A percentile compares a stretch with the other conserved stretches of the same genome.
Conservation (phyloP, 2,329 filamentous ascomycete species). For the Botrytis medusae region DNA sequence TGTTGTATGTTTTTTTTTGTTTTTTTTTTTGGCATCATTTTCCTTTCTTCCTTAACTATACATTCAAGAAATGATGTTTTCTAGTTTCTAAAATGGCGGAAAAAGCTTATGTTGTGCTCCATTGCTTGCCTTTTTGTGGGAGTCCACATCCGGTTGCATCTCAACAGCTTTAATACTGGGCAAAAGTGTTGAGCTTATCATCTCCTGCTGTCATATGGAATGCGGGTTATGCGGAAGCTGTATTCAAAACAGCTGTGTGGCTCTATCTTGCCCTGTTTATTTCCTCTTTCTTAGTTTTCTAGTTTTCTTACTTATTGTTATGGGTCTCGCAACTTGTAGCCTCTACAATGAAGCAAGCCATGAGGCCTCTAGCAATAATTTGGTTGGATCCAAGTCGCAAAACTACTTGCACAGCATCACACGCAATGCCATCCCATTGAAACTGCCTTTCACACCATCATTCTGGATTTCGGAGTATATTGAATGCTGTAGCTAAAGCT, state of each 20-base stretch:
- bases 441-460: background rate
- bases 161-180: background rate
- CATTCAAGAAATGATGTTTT: background rate
- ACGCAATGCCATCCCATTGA: background rate
- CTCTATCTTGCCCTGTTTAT: background rate
- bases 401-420: background rate
- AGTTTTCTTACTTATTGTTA: background rate
- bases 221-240: background rate
- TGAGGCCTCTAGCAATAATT: background rate
- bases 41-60: background rate
- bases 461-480: background rate
- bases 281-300: background rate
- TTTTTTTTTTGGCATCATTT: background rate
- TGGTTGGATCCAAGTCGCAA: background rate
- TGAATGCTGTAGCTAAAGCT: background rate
- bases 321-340: background rate
- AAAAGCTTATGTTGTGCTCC: background rate
- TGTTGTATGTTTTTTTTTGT: slow-evolving; percentile 12
- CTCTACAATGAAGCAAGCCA: background rate
- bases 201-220: background rate
- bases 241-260: too few relatives aligned
- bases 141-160: background rate
- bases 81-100: background rate
- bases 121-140: background rate
- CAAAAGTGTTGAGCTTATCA: background rate